A percentile compares a stretch with the other conserved stretches of the same genome.
phyloP scores from a whole-genome alignment of 192 early-diverging fungal genomes.

The Gaertneriomyces sp. region DNA sequence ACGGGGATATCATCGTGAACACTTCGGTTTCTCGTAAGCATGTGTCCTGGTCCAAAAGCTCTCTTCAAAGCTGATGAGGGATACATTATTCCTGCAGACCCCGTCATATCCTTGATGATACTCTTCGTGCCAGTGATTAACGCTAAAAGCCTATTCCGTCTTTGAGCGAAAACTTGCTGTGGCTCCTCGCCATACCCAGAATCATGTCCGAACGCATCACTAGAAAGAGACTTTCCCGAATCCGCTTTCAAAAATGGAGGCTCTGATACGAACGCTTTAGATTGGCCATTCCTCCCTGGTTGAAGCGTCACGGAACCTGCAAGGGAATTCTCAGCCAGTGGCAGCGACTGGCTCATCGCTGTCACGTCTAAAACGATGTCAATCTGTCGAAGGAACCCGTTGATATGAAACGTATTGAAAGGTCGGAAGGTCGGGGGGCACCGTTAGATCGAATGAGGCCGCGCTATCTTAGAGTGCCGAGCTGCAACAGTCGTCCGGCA shows the following conservation, averaged over 20 bases:
- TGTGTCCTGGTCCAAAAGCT: not conserved
- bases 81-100: slow-evolving; percentile 43
- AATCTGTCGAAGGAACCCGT: no score
- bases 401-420: no score
- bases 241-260: slow-evolving; percentile 23
- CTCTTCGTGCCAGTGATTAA: slow-evolving; percentile 62
- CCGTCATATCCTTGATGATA: slow-evolving; percentile 66
- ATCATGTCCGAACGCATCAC: slow-evolving; percentile 6
- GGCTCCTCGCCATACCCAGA: slow-evolving; percentile 23
- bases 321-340: no score
- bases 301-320: no score
- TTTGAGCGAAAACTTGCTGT: slow-evolving; percentile 63
- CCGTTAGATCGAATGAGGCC: no score
- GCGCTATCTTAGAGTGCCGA: no score
- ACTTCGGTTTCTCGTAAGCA: no score
- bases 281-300: no score
- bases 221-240: slow-evolving; percentile 15
- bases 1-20: not conserved
- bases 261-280: not conserved
- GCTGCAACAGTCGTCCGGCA: no score
- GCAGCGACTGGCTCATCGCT: no score
- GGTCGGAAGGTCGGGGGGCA: no score
- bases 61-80: slow-evolving; percentile 46
- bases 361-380: no score
- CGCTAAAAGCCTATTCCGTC: slow-evolving; percentile 64